Conservation (phyloP, 176 grass and related monocot species). For the Aegilops bicornis region DNA sequence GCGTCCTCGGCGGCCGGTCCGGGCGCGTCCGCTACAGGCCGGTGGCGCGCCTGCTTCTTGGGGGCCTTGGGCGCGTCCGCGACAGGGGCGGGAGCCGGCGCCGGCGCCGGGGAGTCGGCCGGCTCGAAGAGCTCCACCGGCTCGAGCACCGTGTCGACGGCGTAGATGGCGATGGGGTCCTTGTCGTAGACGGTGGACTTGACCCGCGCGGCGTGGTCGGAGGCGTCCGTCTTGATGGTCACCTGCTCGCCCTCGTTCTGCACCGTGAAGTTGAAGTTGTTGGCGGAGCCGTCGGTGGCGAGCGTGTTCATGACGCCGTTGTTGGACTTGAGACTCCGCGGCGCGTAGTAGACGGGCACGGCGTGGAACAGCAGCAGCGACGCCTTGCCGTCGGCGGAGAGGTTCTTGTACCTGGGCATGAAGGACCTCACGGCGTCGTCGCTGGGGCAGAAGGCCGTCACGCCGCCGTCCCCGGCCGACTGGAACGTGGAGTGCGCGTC, state of each 20-base stretch:
- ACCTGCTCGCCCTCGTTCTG: conserved; percentile 77
- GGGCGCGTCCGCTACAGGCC: conserved; percentile 53
- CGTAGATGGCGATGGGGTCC: conserved; percentile 73
- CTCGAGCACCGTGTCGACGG: conserved; percentile 53
- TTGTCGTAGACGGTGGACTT: conserved; percentile 50
- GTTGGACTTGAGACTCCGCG: conserved; percentile 64
- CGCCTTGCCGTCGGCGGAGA: conserved; percentile 53
- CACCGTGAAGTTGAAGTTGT: conserved; percentile 83
- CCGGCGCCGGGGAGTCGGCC: conserved; percentile 32
- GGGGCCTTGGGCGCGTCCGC: conserved; percentile 50
- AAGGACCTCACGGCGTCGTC: conserved; percentile 58
- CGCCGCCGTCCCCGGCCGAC: conserved; percentile 49
- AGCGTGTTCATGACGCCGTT: conserved; percentile 88
- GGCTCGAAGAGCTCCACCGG: conserved; percentile 76
- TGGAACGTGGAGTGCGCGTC: conserved; percentile 37
- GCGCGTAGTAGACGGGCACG: conserved; percentile 72
- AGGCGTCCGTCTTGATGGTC: conserved; percentile 47
- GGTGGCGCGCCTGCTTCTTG: conserved; percentile 23
- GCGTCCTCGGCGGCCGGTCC: conserved; percentile 34
- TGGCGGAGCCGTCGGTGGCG: conserved; percentile 70
- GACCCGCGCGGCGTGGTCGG: conserved; percentile 40
- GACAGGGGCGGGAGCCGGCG: conserved; percentile 26
- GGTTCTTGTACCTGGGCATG: conserved; percentile 72
- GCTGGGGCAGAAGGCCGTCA: conserved; percentile 69
- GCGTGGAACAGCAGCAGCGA: conserved; percentile 85